Conservation (phyloP, 257 asterid genomes). For the Scutellaria barbata region DNA sequence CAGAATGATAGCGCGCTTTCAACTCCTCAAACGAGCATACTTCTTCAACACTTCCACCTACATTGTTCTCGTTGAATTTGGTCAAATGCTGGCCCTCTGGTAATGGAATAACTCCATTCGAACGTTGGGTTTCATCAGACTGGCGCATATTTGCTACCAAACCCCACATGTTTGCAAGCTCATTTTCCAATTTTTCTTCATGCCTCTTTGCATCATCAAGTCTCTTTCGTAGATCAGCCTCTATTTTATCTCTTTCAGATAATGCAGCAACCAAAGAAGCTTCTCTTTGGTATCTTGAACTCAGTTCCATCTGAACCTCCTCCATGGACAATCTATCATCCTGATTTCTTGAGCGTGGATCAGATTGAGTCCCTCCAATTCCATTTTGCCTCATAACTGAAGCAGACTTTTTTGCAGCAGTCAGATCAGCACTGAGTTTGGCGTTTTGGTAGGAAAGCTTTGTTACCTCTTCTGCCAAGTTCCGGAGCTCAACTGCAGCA, state of each 20-base stretch:
- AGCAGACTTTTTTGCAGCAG: slow-evolving; percentile 45
- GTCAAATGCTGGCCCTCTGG: too few relatives aligned
- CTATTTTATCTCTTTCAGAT: slow-evolving; percentile 76
- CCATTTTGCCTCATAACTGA: slow-evolving; percentile 51
- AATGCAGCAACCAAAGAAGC: slow-evolving; percentile 80
- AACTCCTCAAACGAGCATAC: slow-evolving; percentile 45
- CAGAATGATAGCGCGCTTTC: slow-evolving; percentile 43
- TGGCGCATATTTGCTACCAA: slow-evolving; percentile 58
- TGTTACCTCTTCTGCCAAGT: slow-evolving; percentile 80
- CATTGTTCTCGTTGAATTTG: slow-evolving; percentile 35
- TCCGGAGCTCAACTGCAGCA: slow-evolving; percentile 86
- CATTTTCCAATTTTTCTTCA: slow-evolving; percentile 67
- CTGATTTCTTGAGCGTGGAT: slow-evolving; percentile 43
- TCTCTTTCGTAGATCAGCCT: slow-evolving; percentile 70
- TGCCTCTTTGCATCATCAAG: slow-evolving; percentile 69
- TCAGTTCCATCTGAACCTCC: slow-evolving; percentile 69
- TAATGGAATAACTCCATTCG: slow-evolving; percentile 31
- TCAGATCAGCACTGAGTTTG: slow-evolving; percentile 60
- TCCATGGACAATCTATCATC: slow-evolving; percentile 57
- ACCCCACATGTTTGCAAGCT: slow-evolving; percentile 70
- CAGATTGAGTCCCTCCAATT: slow-evolving; percentile 36
- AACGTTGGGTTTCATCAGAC: slow-evolving; percentile 39
- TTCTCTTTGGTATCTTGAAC: slow-evolving; percentile 72
- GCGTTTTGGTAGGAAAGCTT: slow-evolving; percentile 81
- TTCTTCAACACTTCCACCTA: slow-evolving; percentile 34